A percentile compares a stretch with the other conserved stretches of the same genome.
These are phyloP conservation scores for Tuber magnatum DNA, from an alignment of 495 filamentous ascomycete species.

Conservation along the genomic window DNA sequence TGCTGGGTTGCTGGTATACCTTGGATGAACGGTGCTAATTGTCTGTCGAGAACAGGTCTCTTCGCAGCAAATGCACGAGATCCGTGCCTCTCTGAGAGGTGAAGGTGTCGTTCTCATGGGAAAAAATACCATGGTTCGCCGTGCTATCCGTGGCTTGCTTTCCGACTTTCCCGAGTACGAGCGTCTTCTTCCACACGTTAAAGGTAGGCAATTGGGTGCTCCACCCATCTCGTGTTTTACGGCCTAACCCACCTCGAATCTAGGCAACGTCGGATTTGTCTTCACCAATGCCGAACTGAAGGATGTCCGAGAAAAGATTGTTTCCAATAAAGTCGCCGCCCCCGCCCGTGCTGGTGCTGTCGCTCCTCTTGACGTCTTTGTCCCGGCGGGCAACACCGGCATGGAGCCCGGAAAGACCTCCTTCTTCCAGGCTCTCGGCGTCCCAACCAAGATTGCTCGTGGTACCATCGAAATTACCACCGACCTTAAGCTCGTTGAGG, in stretches of 20 bases:
- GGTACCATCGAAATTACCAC: conserved; percentile 99
- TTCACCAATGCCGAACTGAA: conserved; percentile 98
- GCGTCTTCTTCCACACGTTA: conserved; percentile 89
- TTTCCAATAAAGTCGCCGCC: conserved; percentile 92
- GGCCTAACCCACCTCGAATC: conserved; percentile 7
- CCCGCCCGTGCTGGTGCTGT: conserved; percentile 94
- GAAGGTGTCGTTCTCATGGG: conserved; percentile 96
- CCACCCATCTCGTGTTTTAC: not conserved
- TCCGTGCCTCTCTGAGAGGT: conserved; percentile 77
- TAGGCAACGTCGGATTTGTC: conserved; percentile 95
- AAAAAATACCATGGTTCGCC: conserved; percentile 99
- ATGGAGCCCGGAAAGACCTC: conserved; percentile 99
- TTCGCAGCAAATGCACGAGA: conserved; percentile 99
- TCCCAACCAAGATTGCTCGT: conserved; percentile 99
- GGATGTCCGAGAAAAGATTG: conserved; percentile 82
- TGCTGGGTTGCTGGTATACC: not conserved
- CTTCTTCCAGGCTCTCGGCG: conserved; percentile 99
- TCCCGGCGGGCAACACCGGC: conserved; percentile 97
- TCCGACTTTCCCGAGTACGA: conserved; percentile 89
- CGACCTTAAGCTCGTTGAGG: conserved; percentile 95
- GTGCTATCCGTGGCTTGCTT: conserved; percentile 94
- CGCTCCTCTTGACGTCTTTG: conserved; percentile 79
- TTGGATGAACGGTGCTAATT: conserved; percentile 40
- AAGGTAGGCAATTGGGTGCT: conserved; percentile 48
- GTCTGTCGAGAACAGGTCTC: conserved; percentile 48